Conservation (phyloP, 441 rosid genomes). For the Adansonia grandidieri region DNA sequence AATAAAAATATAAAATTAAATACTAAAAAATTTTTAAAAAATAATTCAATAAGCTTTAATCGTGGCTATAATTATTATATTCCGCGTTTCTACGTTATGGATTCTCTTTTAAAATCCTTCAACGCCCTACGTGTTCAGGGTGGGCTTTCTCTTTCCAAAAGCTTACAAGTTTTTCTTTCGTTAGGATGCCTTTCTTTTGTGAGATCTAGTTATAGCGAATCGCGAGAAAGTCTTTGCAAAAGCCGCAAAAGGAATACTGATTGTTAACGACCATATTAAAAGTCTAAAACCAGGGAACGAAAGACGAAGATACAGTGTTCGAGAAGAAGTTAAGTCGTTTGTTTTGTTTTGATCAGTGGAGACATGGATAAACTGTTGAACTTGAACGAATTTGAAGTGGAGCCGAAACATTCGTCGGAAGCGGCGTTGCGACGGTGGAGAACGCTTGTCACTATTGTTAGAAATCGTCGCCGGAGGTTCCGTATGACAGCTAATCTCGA, state of each 20-base stretch:
- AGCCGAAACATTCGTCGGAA: conserved; percentile 65
- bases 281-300: background rate
- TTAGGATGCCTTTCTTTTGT: background rate
- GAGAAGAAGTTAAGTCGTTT: background rate
- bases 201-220: background rate
- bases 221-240: background rate
- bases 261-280: background rate
- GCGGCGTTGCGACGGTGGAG: conserved; percentile 77
- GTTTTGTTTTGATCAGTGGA: background rate
- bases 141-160: too few relatives aligned
- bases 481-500: conserved; percentile 74
- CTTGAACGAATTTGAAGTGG: conserved; percentile 53
- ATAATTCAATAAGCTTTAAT: too few relatives aligned
- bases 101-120: too few relatives aligned
- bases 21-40: too few relatives aligned
- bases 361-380: conserved; percentile 54
- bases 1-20: too few relatives aligned
- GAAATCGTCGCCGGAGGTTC: conserved; percentile 78
- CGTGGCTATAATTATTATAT: too few relatives aligned
- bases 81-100: too few relatives aligned
- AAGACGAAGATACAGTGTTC: background rate
- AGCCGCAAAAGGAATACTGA: background rate
- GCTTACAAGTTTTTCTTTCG: background rate
- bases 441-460: conserved; percentile 59
- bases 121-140: too few relatives aligned